Base-by-base conservation (phyloP, 192 early-diverging fungal genomes). In the Coemansia sp. region DNA sequence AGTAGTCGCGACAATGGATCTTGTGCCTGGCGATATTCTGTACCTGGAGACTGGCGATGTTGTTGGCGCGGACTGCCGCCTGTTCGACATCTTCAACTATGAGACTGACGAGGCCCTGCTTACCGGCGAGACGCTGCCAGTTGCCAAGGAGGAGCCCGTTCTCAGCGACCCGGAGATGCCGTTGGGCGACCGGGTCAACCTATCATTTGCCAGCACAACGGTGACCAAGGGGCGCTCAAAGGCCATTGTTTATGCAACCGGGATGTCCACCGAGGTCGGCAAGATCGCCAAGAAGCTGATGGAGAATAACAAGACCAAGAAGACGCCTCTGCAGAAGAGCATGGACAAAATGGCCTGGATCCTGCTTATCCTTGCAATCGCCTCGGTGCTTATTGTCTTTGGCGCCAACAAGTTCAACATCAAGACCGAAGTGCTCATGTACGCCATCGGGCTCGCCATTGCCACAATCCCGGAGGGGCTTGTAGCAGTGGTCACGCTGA, bases 401-500 rank as follows among this genome's bases (percentile, higher is more conserved):
- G 91, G 75, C 59, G 85, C 84, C 34, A 84, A 87, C 72, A 86
- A 85, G 62, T 92, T 90, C 76, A 71, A 85, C 34, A 72, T 89
- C 57, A 78, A 63, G 26, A 79, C 78, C 41, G 88, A 92, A 33
- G 81, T 87, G 23, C 83, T 87, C 6, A 73, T 92, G 21, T 92
- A 92, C 69, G 96, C 92, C 30, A 89, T 98, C 51, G 89, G 90
- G 43, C 84, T 97, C 43, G 92, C 91, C 23, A 95, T 98, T 70
- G 90, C 93, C n/a, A 91, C 96, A 24, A 95, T 98, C 75, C 96
- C 96, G 44, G 95, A 96, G 77, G 96, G 95, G 68, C 86, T 97
- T 20, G 88, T 98, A 48, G 95, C 94, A 26, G 94, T 98, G 23
- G 94, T 95, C 24, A 97, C 96, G 5, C 78, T 98, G 60, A 95